Evolutionary conservation across 2,329 filamentous ascomycete genomes (phyloP), one percentile per base, ranked within the genome.

Genomic region (Pseudohalonectria lignicola): DNA sequence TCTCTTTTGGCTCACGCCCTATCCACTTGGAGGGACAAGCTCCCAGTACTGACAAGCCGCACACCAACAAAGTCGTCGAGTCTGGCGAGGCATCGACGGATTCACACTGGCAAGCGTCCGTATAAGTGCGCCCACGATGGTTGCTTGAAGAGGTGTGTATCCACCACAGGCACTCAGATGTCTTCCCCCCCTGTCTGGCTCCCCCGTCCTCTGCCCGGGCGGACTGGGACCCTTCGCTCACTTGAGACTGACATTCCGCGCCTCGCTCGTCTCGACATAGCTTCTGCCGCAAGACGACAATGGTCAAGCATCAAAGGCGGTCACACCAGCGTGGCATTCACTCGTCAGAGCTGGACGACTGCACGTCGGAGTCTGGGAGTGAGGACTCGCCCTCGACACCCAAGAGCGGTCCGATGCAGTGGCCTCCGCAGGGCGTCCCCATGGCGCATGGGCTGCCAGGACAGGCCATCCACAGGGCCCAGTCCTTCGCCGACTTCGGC

Each of bases 211-310:
- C n/a, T n/a, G n/a, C n/a, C n/a, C n/a, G n/a, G n/a, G n/a, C n/a
- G n/a, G n/a, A n/a, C n/a, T n/a, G n/a, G n/a, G n/a, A n/a, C n/a
- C n/a, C n/a, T n/a, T n/a, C n/a, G n/a, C n/a, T n/a, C n/a, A n/a
- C n/a, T n/a, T n/a, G n/a, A n/a, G n/a, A n/a, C n/a, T n/a, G n/a
- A n/a, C n/a, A n/a, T n/a, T n/a, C n/a, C n/a, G n/a, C n/a, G n/a
- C n/a, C n/a, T n/a, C n/a, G n/a, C n/a, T n/a, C n/a, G n/a, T n/a
- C n/a, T n/a, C 13, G n/a, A 16, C 21, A 10, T 46, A 81, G 79
- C 55, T 83, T 83, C 54, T 83, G 79, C 56, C 69, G 79, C 39
- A 83, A 83, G 55, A 82, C 78, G 5, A 82, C 77, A 39, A 78
- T 79, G 75, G 72, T 80, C 39, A 80, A 80, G 57, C 76, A 79